Conservation (phyloP, 129 eudicot species). For the Flaveria bidentis region DNA sequence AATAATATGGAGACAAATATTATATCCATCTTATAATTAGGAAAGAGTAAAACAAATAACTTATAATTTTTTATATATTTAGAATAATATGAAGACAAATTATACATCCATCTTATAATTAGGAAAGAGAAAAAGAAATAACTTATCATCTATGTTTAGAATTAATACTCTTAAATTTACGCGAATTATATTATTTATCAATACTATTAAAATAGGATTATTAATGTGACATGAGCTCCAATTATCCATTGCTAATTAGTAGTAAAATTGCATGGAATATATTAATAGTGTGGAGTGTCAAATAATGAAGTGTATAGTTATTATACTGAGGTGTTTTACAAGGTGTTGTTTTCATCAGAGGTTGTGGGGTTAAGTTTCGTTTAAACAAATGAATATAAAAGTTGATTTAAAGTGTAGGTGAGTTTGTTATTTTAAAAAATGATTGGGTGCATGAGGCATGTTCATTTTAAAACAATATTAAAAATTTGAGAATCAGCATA, state of each 20-base stretch:
- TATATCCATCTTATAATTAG: background rate
- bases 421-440: no score
- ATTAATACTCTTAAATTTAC: background rate
- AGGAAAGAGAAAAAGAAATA: background rate
- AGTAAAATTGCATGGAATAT: background rate
- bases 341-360: no score
- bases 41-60: background rate
- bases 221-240: background rate
- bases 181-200: background rate
- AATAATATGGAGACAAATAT: background rate
- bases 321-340: no score
- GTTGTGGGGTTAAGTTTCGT: no score
- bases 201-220: background rate
- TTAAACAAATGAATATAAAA: no score
- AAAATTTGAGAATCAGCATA: background rate
- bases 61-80: background rate
- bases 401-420: no score
- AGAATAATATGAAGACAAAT: conserved; percentile 5
- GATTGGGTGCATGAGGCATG: conserved; percentile 16
- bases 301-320: background rate
- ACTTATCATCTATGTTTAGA: background rate
- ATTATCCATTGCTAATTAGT: background rate
- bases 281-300: background rate
- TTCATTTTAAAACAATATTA: background rate
- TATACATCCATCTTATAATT: background rate